Percentiles rank a stretch among this genome's conserved stretches.
Evolutionary conservation across 352 stramenopile species (phyloP).

Genomic region (Pythium sukuiense): DNA sequence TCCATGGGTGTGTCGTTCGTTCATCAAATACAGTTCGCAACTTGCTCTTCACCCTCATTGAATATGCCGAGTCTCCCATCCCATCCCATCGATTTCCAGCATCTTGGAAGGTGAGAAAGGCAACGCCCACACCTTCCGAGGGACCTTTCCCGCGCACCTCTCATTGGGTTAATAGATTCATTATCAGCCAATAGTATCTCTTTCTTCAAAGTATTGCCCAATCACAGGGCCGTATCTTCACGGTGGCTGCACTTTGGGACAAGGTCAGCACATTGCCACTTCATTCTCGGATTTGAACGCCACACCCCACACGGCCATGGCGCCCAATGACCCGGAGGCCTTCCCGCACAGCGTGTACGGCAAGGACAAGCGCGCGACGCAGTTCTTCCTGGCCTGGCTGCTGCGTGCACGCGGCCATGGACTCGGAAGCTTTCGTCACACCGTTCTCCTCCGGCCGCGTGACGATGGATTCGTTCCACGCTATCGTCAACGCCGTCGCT

Average conservation of each 20-base stretch:
- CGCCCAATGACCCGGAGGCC: background rate
- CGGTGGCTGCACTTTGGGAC: too few relatives aligned
- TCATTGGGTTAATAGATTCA: too few relatives aligned
- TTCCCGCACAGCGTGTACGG: slow-evolving; percentile 12
- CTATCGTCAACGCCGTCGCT: slow-evolving; percentile 3
- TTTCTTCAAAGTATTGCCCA: too few relatives aligned
- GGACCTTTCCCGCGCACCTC: too few relatives aligned
- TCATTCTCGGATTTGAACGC: background rate
- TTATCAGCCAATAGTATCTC: too few relatives aligned
- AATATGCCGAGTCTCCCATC: background rate
- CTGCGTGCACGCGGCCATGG: slow-evolving; percentile 3
- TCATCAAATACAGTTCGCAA: slow-evolving; percentile 7
- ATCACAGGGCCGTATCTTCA: too few relatives aligned
- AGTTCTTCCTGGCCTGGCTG: slow-evolving; percentile 19
- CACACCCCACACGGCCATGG: background rate
- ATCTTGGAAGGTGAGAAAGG: too few relatives aligned
- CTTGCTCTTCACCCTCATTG: slow-evolving; percentile 1
- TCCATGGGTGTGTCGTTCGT: slow-evolving; percentile 7
- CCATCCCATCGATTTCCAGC: too few relatives aligned
- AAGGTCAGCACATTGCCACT: too few relatives aligned
- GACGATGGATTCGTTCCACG: slow-evolving; percentile 12
- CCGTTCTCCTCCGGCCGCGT: background rate
- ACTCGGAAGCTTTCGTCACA: background rate
- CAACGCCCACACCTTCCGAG: too few relatives aligned
- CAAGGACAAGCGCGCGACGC: slow-evolving; percentile 20